Base-by-base conservation (phyloP, 176 grass and related monocot genomes). In the Rhynchospora breviuscula region DNA sequence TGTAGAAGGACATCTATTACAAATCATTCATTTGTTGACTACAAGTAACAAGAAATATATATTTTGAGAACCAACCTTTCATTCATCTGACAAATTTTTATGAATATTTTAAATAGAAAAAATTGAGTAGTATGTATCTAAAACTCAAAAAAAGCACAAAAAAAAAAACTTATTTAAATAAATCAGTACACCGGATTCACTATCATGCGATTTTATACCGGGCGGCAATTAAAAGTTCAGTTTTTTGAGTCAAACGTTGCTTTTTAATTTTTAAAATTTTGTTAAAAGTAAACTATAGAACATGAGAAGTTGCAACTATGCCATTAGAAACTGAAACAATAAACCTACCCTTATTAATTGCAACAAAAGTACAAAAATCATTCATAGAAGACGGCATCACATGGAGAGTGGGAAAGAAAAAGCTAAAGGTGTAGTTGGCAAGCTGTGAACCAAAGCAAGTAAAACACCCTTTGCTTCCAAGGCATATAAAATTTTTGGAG, bases 391-490 rank as follows among this genome's bases (percentile, higher is more conserved):
- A 68, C 67, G 47, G 45, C 18, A 68, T 82, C 62, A 67, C 60
- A 82, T 67, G 61, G 63, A 81, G 63, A 82, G 80, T 82, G 19
- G 80, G 10, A 1, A 26, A 67, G 45, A 26, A 67, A 58, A 82
- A 82, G 52, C 11, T 14, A n/a, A 29, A 66, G 44, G 56, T 68
- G 63, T 62, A 66, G 80, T 82, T 82, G 80, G 62, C 59, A 65
- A 82, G 61, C 17, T 17, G 59, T 82, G 79, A 80, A 19, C 22
- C 59, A 23, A 60, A 80, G 59, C 54, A 81, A 82, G 48, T 8
- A 82, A 52, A 82, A 82, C 80, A 82, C 5, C 35, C 80, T 82
- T 82, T 67, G 80, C 80, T 66, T 82, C 26, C 62, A 82, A 82
- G 80, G 80, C 61, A 82, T 66, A 56, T 67, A 82, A 40, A 45